Evolutionary conservation across 768 basidiomycete species (phyloP).

Genomic region (Leccinum pellstonianum): DNA sequence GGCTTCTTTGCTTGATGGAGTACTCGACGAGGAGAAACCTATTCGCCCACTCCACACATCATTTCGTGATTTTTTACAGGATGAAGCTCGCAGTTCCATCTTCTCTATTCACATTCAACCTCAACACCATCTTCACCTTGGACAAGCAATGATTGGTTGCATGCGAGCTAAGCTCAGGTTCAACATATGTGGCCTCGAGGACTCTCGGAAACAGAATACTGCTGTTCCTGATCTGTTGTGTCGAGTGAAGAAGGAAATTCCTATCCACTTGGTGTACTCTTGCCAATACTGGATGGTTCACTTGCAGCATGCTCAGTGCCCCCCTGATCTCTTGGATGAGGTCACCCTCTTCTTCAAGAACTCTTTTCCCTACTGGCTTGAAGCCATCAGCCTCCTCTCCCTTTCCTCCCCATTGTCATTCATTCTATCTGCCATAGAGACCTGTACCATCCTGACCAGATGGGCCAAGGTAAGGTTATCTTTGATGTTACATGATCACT

Average conservation of each 20-base stretch:
- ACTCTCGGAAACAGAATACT: background rate
- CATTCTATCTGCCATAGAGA: background rate
- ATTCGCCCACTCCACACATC: background rate
- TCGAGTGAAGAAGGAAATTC: background rate
- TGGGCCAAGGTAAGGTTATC: background rate
- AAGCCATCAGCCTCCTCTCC: background rate
- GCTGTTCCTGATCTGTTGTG: background rate
- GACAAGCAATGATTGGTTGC: background rate
- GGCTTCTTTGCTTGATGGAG: background rate
- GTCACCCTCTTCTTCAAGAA: background rate
- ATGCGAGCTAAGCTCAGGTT: background rate
- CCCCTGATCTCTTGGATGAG: background rate
- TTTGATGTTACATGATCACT: background rate
- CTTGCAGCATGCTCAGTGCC: background rate
- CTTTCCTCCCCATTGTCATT: background rate
- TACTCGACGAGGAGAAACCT: background rate
- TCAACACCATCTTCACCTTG: background rate
- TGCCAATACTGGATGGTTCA: background rate
- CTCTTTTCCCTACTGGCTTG: background rate
- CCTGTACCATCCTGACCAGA: background rate
- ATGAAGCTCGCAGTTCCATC: background rate
- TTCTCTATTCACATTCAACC: background rate
- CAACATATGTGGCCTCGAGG: background rate
- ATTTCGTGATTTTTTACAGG: background rate
- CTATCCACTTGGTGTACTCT: background rate